Evolutionary conservation across 192 early-diverging fungal genomes (phyloP).

Genomic region (Diversispora epigaea): DNA sequence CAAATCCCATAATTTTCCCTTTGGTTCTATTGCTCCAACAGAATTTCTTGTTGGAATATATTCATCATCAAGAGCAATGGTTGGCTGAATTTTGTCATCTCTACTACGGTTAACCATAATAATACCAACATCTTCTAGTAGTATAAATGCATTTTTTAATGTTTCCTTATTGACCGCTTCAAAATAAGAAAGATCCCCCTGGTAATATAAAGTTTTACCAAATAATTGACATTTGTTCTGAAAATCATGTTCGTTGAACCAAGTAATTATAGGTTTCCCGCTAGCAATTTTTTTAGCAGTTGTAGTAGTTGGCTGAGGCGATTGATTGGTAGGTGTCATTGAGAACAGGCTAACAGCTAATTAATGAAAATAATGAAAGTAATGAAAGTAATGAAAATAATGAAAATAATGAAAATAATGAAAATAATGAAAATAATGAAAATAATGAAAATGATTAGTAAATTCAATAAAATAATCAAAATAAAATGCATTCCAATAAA

Average conservation of each 20-base stretch:
- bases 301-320: background rate
- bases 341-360: slow-evolving; percentile 41
- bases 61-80: slow-evolving; percentile 48
- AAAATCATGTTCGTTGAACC: slow-evolving; percentile 74
- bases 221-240: slow-evolving; percentile 69
- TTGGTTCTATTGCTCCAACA: slow-evolving; percentile 51
- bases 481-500: slow-evolving; percentile 42
- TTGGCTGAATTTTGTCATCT: slow-evolving; percentile 44
- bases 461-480: slow-evolving; percentile 25
- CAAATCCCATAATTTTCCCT: slow-evolving; percentile 72
- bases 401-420: slow-evolving; percentile 11
- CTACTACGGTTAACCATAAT: slow-evolving; percentile 54
- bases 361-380: slow-evolving; percentile 23
- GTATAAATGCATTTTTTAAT: slow-evolving; percentile 71
- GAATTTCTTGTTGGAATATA: slow-evolving; percentile 46
- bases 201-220: slow-evolving; percentile 83
- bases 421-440: slow-evolving; percentile 13
- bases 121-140: slow-evolving; percentile 68
- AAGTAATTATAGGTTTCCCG: slow-evolving; percentile 37
- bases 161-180: slow-evolving; percentile 87
- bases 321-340: slow-evolving; percentile 37
- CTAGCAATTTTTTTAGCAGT: slow-evolving; percentile 4
- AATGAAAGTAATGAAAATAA: slow-evolving; percentile 14
- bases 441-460: background rate
- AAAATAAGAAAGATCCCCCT: slow-evolving; percentile 73